Evolutionary conservation across 768 basidiomycete species (phyloP), one percentile per base, ranked within the genome.

Genomic region (Mycena metata): DNA sequence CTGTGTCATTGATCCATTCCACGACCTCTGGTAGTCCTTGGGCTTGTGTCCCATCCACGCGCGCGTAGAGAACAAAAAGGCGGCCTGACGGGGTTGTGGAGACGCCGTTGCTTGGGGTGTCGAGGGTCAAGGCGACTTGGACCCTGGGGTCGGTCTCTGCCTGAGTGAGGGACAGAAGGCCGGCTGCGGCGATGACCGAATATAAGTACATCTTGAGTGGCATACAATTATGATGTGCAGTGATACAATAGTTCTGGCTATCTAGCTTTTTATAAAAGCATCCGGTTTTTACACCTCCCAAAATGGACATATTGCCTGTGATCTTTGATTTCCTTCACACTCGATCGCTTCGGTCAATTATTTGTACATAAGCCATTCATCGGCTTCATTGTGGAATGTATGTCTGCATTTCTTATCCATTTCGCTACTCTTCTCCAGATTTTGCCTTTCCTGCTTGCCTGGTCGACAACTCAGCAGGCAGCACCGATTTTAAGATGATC

Each of bases 131-230:
- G 52, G 52, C 52, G 52, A 55, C 52, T 55, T 55, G 52, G 52
- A 55, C 52, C 52, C 52, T 55, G 52, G 52, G 35, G 52, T 55
- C 52, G 52, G 52, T 55, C 52, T 55, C 52, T 55, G 52, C 52
- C 52, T 55, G 52, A 55, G 35, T 55, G 52, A 55, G 52, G 52
- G 52, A 55, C 35, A 55, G 52, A 55, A 55, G 35, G 52, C 52
- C 52, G 52, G 52, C 52, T 55, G 52, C 52, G 52, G 52, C 52
- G 35, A 55, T 55, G 52, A 55, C 52, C 52, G 35, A 55, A 55
- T 55, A 55, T 55, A 55, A 39, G 52, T 55, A 55, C 52, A 55
- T 55, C 52, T 55, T 55, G 52, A 55, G 52, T 55, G 52, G 52
- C 52, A 55, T 21, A 55, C 52, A 55, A 55, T 55, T 55, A 55